Percentiles rank a stretch among this genome's conserved stretches.
Conservation (phyloP, 768 basidiomycete species). For the Steccherinum ochraceum region DNA sequence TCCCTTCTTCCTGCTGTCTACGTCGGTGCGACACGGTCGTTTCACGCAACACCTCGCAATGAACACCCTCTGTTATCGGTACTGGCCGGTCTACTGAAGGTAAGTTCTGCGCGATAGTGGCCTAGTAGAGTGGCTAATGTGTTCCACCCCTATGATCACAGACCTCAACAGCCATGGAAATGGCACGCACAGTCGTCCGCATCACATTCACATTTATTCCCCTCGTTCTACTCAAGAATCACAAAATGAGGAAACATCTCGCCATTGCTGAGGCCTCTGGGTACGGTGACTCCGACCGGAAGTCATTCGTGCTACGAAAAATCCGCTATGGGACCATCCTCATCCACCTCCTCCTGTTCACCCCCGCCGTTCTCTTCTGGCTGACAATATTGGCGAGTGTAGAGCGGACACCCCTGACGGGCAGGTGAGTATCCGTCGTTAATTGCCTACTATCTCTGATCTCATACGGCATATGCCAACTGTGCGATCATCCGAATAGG, state of each 20-base stretch:
- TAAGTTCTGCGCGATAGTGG: constrained; percentile 17
- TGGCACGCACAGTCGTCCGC: constrained; percentile 64
- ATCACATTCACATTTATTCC: constrained; percentile 75
- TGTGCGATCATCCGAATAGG: constrained; percentile 29
- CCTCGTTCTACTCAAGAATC: constrained; percentile 54
- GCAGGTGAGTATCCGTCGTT: constrained; percentile 48
- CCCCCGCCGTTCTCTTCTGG: constrained; percentile 32
- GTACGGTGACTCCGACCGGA: constrained; percentile 40
- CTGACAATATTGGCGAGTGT: constrained; percentile 14
- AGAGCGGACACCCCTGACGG: constrained; percentile 81
- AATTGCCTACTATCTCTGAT: not conserved
- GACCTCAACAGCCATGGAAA: constrained; percentile 69
- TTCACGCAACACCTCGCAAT: constrained; percentile 11
- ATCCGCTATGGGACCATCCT: constrained; percentile 43
- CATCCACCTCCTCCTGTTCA: constrained; percentile 47
- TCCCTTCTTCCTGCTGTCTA: constrained; percentile 2
- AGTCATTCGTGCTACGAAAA: constrained; percentile 35
- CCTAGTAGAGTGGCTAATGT: constrained; percentile 7
- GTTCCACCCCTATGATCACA: constrained; percentile 22
- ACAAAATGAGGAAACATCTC: constrained; percentile 44
- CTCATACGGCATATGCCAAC: not conserved
- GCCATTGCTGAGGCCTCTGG: constrained; percentile 40
- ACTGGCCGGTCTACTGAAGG: constrained; percentile 64
- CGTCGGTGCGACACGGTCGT: constrained; percentile 7
- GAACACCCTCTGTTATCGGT: constrained; percentile 41